Evolutionary conservation across 1,284 basidiomycete species (phyloP), one percentile per base, ranked within the genome.

Genomic region (Dichomitus squalens): DNA sequence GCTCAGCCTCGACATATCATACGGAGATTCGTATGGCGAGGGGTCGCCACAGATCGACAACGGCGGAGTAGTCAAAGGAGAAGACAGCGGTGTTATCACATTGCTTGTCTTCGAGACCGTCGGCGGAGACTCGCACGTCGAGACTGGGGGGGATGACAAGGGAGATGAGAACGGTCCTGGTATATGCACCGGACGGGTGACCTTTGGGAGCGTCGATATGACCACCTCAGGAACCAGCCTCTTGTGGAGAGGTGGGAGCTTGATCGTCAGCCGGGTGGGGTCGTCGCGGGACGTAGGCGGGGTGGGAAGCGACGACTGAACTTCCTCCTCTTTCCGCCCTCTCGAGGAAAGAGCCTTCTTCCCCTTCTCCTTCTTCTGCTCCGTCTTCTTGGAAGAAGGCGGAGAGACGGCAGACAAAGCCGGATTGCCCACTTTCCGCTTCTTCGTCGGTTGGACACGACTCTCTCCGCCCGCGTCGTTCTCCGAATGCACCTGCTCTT

Each of bases 191-290:
- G 44, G 31, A 34, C 11, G 3, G 29, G 16, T 46, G 12, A 14
- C 25, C 48, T 18, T 44, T 39, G 23, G 23, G 33, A 1, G 21
- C 52, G 44, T 59, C 7, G 63, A 47, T 9, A 66, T 62, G 27
- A 67, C 53, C 4, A 68, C 67, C 23, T 58, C 59, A 3, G 64
- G 60, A 16, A 63, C 43, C 7, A 44, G 38, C 47, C 54, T 63
- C 14, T 43, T 9, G 14, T 14, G 47, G 5, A 57, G 59, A 27
- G 57, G 31, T 2, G 64, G 68, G 12, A 70, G 52, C 47, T 54
- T 63, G 49, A 70, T 68, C 8, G 50, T 60, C 9, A 70, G 57
- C 33, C 53, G 64, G 35, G 29, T 52, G 5, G 52, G 23, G 4
- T 59, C 57, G n/a, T 63, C 52, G 14, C 46, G 55, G 14, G 61